Evolutionary conservation across 225 moss, liverwort and hornwort species (phyloP).

Genomic region (Ulota crispa): DNA sequence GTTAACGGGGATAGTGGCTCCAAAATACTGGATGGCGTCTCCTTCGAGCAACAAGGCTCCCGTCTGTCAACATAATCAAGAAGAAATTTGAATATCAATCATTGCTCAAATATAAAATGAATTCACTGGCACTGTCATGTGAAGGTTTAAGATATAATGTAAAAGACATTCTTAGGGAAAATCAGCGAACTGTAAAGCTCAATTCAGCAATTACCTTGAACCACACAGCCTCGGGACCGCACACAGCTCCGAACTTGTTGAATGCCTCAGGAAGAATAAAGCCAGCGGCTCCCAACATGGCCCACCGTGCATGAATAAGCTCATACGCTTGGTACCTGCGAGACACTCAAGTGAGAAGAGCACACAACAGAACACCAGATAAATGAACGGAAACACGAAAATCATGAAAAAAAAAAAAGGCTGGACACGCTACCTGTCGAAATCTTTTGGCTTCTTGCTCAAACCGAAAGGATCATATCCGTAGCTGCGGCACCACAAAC

Average conservation of each 20-base stretch:
- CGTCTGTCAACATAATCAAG: constrained; percentile 25
- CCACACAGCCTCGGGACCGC: constrained; percentile 80
- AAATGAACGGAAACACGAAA: neutral
- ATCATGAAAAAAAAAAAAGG: accelerated
- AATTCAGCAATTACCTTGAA: constrained; percentile 50
- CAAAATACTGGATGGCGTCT: constrained; percentile 64
- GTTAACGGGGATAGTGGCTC: constrained; percentile 68
- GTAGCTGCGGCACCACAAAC: constrained; percentile 35
- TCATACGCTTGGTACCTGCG: constrained; percentile 70
- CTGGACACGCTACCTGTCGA: constrained; percentile 40
- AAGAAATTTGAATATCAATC: neutral
- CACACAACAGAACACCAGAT: too few relatives aligned
- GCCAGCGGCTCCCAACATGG: constrained; percentile 83
- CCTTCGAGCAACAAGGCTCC: constrained; percentile 71
- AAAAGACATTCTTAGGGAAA: neutral
- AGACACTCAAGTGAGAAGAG: neutral
- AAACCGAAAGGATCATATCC: constrained; percentile 76
- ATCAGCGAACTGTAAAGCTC: neutral
- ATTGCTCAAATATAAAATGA: neutral
- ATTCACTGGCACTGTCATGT: too few relatives aligned
- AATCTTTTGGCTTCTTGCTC: constrained; percentile 62
- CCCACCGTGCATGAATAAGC: constrained; percentile 79
- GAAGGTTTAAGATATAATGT: neutral
- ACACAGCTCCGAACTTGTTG: constrained; percentile 79
- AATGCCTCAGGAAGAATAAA: constrained; percentile 83